Evolutionary conservation across 169 alveolate genomes (phyloP).

Genomic region (Babesia microti): DNA sequence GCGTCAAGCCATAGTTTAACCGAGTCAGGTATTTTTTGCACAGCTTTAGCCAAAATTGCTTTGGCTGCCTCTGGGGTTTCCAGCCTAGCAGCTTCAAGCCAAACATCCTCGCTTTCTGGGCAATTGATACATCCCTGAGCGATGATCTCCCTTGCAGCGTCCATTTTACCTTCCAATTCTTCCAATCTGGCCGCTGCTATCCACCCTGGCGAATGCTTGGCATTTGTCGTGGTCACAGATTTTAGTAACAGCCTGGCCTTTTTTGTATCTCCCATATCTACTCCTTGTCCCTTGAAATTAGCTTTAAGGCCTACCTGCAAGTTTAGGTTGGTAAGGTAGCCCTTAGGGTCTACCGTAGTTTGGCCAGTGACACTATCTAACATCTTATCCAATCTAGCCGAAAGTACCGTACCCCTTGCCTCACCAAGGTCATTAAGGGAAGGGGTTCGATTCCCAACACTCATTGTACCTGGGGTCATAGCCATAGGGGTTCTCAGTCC

Average conservation of each 20-base stretch:
- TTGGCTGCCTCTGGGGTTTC: slow-evolving; percentile 88
- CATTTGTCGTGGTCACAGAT: slow-evolving; percentile 83
- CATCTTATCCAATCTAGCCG: slow-evolving; percentile 83
- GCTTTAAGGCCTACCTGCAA: slow-evolving; percentile 39
- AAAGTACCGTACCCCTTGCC: slow-evolving; percentile 85
- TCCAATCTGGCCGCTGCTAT: slow-evolving; percentile 98
- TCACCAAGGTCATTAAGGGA: slow-evolving; percentile 78
- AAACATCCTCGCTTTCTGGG: slow-evolving; percentile 93
- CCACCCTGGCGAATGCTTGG: slow-evolving; percentile 96
- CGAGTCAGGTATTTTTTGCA: slow-evolving; percentile 71
- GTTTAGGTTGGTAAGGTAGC: slow-evolving; percentile 84
- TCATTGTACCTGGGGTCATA: neutral
- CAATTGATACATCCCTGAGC: slow-evolving; percentile 89
- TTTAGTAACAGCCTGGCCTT: slow-evolving; percentile 81
- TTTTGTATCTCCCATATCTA: slow-evolving; percentile 88
- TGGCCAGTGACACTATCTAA: slow-evolving; percentile 86
- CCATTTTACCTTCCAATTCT: slow-evolving; percentile 83
- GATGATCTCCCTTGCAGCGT: slow-evolving; percentile 90
- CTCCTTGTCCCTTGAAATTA: slow-evolving; percentile 7
- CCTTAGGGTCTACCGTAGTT: slow-evolving; percentile 90
- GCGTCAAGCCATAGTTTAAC: slow-evolving; percentile 93
- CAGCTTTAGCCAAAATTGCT: slow-evolving; percentile 85
- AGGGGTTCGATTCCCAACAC: slow-evolving; percentile 13
- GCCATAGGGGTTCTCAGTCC: slow-evolving; percentile 66
- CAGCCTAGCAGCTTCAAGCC: slow-evolving; percentile 97